Evolutionary conservation across 768 basidiomycete genomes (phyloP), one percentile per base, ranked within the genome.

Genomic region (Gyrodon lividus): DNA sequence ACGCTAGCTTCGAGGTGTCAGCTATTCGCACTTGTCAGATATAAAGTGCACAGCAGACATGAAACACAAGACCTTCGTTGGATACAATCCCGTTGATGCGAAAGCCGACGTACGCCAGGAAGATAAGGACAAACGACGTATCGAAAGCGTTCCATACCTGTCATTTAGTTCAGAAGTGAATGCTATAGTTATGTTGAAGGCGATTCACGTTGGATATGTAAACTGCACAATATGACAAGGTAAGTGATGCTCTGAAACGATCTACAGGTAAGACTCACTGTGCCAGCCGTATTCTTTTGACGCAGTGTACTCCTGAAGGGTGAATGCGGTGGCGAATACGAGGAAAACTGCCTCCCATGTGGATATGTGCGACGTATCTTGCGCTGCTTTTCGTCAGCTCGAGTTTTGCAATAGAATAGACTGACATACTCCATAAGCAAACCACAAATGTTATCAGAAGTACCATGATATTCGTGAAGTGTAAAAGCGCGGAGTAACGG

Each of bases 131-230:
- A 64, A 91, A 91, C 0, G 80, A 77, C 20, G 87, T 84, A 68
- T 91, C 93, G 59, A 95, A 92, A 5, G 83, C 86, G 63, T 93
- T 95, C 93, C 93, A 96, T 56, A 94, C 83, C 89, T 94, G 59
- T 17, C 43, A 37, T 23, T 16, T 9, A 43, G 46, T 23, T 30
- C 40, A 40, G 46, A 48, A 48, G 33, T 45, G 42, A 49, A 34
- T 37, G 16, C 39, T 46, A 37, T 13, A 20, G 19, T 39, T 30
- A 57, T n/a, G 55, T 50, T 7, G 20, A 20, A 42, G n/a, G 37
- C 19, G 46, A 33, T 61, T 62, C 64, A 89, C 90, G 62, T 91
- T 92, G 19, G 91, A 89, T 38, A 91, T 81, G 65, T 94, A 94
- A 47, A 94, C 91, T 79, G 57, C 20, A 39, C 12, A 19, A 43